These are phyloP conservation scores for Boletales sp. DNA, from an alignment of 768 basidiomycete species.

Conservation along the genomic window DNA sequence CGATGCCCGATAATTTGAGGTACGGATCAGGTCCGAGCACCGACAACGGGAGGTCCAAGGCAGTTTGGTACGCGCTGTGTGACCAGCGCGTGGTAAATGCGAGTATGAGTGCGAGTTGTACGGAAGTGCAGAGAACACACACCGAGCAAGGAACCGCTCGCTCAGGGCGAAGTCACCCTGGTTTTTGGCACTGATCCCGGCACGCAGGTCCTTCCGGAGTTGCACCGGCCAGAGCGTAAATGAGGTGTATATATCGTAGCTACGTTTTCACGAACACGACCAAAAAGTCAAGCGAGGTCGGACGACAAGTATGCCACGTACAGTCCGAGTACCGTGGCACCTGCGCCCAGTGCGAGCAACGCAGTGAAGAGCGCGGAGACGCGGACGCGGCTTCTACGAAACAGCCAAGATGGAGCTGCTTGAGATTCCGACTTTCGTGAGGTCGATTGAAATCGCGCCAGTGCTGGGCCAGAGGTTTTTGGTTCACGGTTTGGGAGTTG, in stretches of 20 bases:
- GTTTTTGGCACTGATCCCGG: constrained; percentile 59
- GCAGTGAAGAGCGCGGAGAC: constrained; percentile 39
- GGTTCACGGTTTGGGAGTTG: neutral
- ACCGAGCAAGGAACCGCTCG: constrained; percentile 54
- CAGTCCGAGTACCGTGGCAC: constrained; percentile 43
- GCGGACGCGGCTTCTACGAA: constrained; percentile 21
- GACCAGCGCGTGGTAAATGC: neutral
- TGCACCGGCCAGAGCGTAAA: constrained; percentile 67
- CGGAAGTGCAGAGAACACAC: constrained; percentile 13
- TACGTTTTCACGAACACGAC: constrained; percentile 18
- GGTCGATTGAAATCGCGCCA: constrained; percentile 4
- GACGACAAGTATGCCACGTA: constrained; percentile 21
- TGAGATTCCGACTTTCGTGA: neutral
- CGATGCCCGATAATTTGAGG: constrained; percentile 67
- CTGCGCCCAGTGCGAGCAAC: constrained; percentile 36
- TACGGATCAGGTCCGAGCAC: constrained; percentile 44
- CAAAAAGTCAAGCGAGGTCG: neutral
- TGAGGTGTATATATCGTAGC: constrained; percentile 53
- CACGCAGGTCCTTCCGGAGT: constrained; percentile 60
- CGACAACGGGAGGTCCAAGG: constrained; percentile 40
- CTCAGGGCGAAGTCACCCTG: constrained; percentile 52
- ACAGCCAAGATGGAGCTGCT: neutral
- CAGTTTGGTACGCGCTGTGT: constrained; percentile 53
- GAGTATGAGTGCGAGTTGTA: neutral
- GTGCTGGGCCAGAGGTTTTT: neutral